Base-by-base conservation (phyloP, 2,329 filamentous ascomycete species). In the Calonectria pteridis region DNA sequence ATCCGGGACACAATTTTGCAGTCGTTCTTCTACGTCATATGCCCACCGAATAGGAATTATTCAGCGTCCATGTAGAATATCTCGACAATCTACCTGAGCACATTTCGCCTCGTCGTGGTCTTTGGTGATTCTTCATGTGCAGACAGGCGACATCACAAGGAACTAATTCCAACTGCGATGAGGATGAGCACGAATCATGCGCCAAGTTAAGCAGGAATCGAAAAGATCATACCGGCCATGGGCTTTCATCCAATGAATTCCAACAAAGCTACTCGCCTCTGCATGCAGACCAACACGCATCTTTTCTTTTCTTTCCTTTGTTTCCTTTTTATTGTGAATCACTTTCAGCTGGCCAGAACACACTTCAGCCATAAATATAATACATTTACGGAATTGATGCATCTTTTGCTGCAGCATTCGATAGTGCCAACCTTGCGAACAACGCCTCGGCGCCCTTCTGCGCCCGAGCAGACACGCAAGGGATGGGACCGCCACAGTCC, bases 391-490 rank as follows among this genome's bases (percentile, higher is more conserved):
- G 33, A 59, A 37, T 10, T 37, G 16, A 31, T 40, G 55, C 55
- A 40, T 59, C 9, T 16, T 20, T 59, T 37, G 6, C 13, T 59
- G 55, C 33, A 23, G 33, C 28, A 6, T 26, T 28, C n/a, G 13
- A 59, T 59, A 59, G 55, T 37, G 20, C 35, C 29, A 40, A 26
- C n/a, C 29, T 59, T 59, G 50, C 20, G 28, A 6, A 40, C 55
- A 40, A 40, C 55, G 55, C 55, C 55, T 59, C 55, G 55, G 13
- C 55, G 55, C 55, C 55, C 55, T 59, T 28, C 55, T 59, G 55
- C 55, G 55, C 55, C 31, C 29, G 33, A 37, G n/a, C n/a, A 18
- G 55, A 59, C n/a, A 40, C 16, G 31, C 33, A 28, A 59, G n/a
- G 55, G 33, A 59, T 40, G 55, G n/a, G 10, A 35, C n/a, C 13